Base-by-base conservation (phyloP, 2,329 filamentous ascomycete species). In the Zasmidium angulare region DNA sequence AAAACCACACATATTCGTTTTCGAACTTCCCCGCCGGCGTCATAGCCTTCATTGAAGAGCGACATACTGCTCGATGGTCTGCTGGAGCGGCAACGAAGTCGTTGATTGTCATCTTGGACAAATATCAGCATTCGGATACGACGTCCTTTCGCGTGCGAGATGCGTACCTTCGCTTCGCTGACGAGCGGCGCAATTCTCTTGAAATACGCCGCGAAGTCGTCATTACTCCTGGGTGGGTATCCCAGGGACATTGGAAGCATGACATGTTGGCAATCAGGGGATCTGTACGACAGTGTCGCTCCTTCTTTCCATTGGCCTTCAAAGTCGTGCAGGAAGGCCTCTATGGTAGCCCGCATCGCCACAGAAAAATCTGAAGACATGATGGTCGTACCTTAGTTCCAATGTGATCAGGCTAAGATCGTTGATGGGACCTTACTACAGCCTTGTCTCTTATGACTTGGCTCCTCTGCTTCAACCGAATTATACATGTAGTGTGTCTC, bases 1-100 rank as follows among this genome's bases (percentile, higher is more conserved):
- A 52, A 53, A 66, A 63, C 65, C 65, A 67, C 40, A 66, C 63
- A 22, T 67, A 67, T 9, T 67, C 63, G 22, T 67, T 67, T 14
- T 56, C 54, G 31, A 62, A 64, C 4, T 56, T 24, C 17, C 65
- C 65, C 11, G 54, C 62, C 1, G 62, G 59, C 14, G 59, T 62
- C 9, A 21, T 56, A 7, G 63, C 62, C 1, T 48, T 26, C 47
- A 66, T 53, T 1, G 63, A 63, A 0, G 62, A 63, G 6, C 62
- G 55, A 40, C 59, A 60, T 0, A 66, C 61, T 2, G 49, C 60
- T 17, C 62, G 31, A 10, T 50, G 31, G n/a, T 64, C 51, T 1
- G n/a, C 59, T 1, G 60, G 54, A 2, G 54, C 53, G n/a, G 55
- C 48, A n/a, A 64, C 12, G 21, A 64, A 66, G 22, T 67, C 65